These are phyloP conservation scores for Alternaria ventricosa DNA, from an alignment of 2,329 filamentous ascomycete genomes.

Conservation along the genomic window DNA sequence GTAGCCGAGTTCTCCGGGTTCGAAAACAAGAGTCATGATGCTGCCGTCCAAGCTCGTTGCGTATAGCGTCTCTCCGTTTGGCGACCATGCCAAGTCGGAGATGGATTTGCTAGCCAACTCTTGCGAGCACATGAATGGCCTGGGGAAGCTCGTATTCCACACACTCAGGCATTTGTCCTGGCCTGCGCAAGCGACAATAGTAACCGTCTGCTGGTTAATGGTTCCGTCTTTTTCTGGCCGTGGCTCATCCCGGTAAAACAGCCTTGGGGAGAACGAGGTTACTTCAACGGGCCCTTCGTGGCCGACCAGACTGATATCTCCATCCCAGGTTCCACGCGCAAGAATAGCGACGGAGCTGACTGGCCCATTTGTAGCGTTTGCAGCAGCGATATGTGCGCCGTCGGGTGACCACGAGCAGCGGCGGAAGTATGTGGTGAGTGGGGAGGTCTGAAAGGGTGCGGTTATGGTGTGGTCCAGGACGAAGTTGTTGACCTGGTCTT, in stretches of 20 bases:
- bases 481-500: conserved; percentile 98
- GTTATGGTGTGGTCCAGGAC: conserved; percentile 91
- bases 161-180: conserved; percentile 96
- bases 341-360: conserved; percentile 98
- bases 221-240: conserved; percentile 58
- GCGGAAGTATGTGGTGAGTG: conserved; percentile 94
- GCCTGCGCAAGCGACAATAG: conserved; percentile 94
- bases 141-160: conserved; percentile 95
- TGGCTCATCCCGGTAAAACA: conserved; percentile 77
- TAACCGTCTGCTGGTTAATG: conserved; percentile 66
- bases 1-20: conserved; percentile 86
- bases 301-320: conserved; percentile 95
- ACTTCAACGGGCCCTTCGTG: conserved; percentile 98
- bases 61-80: conserved; percentile 86
- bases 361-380: conserved; percentile 95
- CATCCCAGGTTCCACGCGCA: conserved; percentile 89
- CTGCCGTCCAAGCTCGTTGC: conserved; percentile 88
- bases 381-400: conserved; percentile 93
- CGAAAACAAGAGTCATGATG: conserved; percentile 82
- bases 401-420: conserved; percentile 98
- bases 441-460: conserved; percentile 86
- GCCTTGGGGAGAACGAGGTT: conserved; percentile 90
- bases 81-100: conserved; percentile 91
- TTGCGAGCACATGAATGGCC: conserved; percentile 88
- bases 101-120: conserved; percentile 91